Conservation (phyloP, 345 rosid species). For the Populus ilicifolia region DNA sequence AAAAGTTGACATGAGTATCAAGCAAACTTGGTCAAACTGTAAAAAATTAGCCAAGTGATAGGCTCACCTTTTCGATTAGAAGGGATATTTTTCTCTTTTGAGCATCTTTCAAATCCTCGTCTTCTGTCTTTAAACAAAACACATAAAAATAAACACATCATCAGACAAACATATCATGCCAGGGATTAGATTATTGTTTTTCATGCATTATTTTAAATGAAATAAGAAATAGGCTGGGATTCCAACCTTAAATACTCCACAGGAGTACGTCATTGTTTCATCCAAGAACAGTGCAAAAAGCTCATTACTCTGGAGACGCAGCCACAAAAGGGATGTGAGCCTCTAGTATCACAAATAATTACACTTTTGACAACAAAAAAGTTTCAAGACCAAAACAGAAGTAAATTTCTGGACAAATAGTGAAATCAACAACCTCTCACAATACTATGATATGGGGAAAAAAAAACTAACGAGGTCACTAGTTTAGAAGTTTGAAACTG, state of each 20-base stretch:
- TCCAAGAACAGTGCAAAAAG: slow-evolving; percentile 74
- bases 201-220: not conserved
- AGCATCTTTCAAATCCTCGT: slow-evolving; percentile 66
- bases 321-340: slow-evolving; percentile 5
- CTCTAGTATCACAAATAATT: not conserved
- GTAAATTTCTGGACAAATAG: not conserved
- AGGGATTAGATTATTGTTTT: slow-evolving; percentile 1
- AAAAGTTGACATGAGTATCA: not conserved
- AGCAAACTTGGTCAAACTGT: not conserved
- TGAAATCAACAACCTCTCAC: not conserved
- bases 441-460: too few species aligned
- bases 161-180: not conserved
- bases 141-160: not conserved
- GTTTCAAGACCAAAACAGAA: not conserved
- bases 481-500: not conserved
- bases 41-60: not conserved
- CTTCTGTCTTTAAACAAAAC: slow-evolving; percentile 37
- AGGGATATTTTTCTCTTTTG: slow-evolving; percentile 70
- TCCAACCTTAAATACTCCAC: slow-evolving; percentile 73
- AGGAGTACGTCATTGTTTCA: slow-evolving; percentile 87
- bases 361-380: not conserved
- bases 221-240: not conserved
- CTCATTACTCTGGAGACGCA: slow-evolving; percentile 60
- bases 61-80: slow-evolving; percentile 63
- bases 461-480: not conserved